Evolutionary conservation across 306 rosid species (phyloP).

Genomic region (Cicer bijugum): DNA sequence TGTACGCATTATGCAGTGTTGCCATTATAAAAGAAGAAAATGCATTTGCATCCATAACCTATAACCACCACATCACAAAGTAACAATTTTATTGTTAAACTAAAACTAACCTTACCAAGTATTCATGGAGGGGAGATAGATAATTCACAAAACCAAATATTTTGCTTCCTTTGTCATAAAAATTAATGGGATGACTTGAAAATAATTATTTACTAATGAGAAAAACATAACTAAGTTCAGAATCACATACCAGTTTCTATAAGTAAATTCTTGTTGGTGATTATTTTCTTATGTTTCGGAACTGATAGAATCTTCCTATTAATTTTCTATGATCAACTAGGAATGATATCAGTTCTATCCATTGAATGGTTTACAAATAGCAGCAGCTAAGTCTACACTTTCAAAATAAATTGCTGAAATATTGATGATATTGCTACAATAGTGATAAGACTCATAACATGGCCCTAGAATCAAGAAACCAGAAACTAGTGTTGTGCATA

Average conservation of each 20-base stretch:
- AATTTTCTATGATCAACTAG: conserved; percentile 81
- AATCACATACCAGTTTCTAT: conserved; percentile 12
- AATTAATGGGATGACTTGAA: conserved; percentile 8
- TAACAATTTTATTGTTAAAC: not conserved
- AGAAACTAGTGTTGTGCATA: too few species aligned
- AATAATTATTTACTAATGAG: not conserved
- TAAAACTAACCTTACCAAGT: not conserved
- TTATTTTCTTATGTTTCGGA: not conserved
- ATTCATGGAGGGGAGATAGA: not conserved
- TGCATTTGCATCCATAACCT: not conserved
- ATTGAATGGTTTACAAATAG: conserved; percentile 6
- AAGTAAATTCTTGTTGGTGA: conserved; percentile 1
- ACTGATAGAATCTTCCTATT: conserved; percentile 70
- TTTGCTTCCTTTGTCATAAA: not conserved
- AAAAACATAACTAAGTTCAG: not conserved
- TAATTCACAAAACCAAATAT: not conserved
- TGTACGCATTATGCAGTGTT: not conserved
- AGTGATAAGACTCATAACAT: not conserved
- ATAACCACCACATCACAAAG: conserved; percentile 2
- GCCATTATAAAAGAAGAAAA: not conserved
- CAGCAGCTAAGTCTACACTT: not conserved
- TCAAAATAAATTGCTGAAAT: conserved; percentile 7
- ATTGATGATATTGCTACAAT: not conserved
- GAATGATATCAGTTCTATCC: too few species aligned
- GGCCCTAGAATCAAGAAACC: too few species aligned